Conservation (phyloP, 768 basidiomycete genomes). For the Boletus tomentosulus region DNA sequence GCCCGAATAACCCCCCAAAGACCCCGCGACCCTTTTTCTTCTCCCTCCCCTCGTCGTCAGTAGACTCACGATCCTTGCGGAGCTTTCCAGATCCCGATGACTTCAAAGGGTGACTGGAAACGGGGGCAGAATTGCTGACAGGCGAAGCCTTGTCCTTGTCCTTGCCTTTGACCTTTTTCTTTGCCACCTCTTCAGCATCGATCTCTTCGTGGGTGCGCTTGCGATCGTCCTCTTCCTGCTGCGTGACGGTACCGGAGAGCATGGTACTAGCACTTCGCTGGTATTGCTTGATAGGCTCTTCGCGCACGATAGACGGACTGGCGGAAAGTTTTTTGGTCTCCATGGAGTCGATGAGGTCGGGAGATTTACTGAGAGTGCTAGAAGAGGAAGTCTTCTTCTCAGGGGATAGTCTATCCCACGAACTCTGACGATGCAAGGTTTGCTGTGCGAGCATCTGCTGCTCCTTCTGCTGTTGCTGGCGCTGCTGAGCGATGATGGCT, state of each 20-base stretch:
- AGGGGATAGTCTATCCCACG: constrained; percentile 44
- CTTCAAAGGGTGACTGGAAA: constrained; percentile 21
- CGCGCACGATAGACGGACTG: constrained; percentile 75
- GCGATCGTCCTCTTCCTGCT: constrained; percentile 50
- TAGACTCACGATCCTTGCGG: constrained; percentile 41
- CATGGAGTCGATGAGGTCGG: constrained; percentile 64
- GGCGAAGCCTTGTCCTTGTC: constrained; percentile 46
- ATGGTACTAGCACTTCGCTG: constrained; percentile 22
- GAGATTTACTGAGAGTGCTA: constrained; percentile 26
- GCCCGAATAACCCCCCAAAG: constrained; percentile 65
- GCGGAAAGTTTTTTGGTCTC: constrained; percentile 77
- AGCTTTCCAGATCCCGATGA: constrained; percentile 30
- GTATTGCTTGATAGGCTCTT: constrained; percentile 32
- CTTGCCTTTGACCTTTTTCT: constrained; percentile 48
- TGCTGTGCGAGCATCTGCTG: constrained; percentile 28
- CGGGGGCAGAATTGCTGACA: constrained; percentile 21
- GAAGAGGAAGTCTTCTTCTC: constrained; percentile 30
- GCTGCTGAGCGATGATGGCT: constrained; percentile 28
- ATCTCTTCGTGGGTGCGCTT: constrained; percentile 51
- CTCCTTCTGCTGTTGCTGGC: constrained; percentile 34
- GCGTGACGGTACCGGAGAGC: constrained; percentile 38
- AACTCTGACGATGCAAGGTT: constrained; percentile 39
- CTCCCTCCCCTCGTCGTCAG: constrained; percentile 49
- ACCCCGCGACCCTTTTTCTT: constrained; percentile 68
- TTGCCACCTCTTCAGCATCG: constrained; percentile 42